Evolutionary conservation across 2,329 filamentous ascomycete genomes (phyloP).

Genomic region (Cercospora berteroae): DNA sequence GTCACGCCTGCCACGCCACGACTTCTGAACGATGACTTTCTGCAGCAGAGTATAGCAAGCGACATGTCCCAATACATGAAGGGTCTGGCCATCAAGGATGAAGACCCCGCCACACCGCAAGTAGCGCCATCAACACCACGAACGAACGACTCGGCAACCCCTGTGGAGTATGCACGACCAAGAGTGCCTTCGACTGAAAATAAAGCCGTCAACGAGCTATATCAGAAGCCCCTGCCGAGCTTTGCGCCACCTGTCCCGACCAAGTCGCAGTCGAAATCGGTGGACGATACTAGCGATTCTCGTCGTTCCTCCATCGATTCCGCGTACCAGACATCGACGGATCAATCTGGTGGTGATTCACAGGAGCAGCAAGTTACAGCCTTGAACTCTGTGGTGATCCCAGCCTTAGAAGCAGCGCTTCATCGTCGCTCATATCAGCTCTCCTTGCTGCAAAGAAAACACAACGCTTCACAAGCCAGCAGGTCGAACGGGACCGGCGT

Average conservation of each 20-base stretch:
- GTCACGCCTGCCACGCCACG: slow-evolving; percentile 36
- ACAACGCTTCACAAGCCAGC: slow-evolving; percentile 26
- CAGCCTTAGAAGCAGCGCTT: slow-evolving; percentile 85
- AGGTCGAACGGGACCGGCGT: slow-evolving; percentile 4
- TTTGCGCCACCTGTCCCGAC: slow-evolving; percentile 28
- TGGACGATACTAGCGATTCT: background rate
- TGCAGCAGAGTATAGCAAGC: slow-evolving; percentile 50
- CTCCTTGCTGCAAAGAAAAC: slow-evolving; percentile 53
- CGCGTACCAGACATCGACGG: slow-evolving; percentile 2
- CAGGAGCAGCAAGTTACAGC: slow-evolving; percentile 67
- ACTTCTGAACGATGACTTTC: slow-evolving; percentile 45
- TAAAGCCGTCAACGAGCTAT: slow-evolving; percentile 30
- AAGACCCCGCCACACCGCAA: slow-evolving; percentile 30
- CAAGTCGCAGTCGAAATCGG: slow-evolving; percentile 2
- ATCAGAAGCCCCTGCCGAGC: slow-evolving; percentile 37
- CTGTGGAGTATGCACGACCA: slow-evolving; percentile 13
- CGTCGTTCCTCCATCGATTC: slow-evolving; percentile 6
- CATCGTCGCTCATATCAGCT: slow-evolving; percentile 68
- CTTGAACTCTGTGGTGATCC: slow-evolving; percentile 85
- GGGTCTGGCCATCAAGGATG: slow-evolving; percentile 35
- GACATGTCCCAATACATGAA: slow-evolving; percentile 44
- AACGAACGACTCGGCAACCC: slow-evolving; percentile 14
- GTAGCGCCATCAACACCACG: slow-evolving; percentile 7
- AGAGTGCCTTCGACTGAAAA: slow-evolving; percentile 8
- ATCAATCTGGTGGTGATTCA: background rate